Conservation (phyloP, 1,139 yeast genomes). For the Protomyces inundatus region DNA sequence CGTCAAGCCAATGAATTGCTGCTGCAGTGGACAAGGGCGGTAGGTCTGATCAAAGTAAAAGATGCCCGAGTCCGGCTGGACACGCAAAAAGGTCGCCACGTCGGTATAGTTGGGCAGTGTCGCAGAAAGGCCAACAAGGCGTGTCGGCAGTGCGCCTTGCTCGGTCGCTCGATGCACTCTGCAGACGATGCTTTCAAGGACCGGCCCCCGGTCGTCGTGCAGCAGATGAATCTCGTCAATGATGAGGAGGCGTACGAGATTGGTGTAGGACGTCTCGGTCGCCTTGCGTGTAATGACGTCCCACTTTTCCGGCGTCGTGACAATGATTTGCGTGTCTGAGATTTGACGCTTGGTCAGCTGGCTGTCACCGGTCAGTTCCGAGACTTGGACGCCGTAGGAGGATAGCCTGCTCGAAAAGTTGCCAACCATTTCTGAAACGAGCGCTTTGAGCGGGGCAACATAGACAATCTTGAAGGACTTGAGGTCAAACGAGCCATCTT, state of each 20-base stretch:
- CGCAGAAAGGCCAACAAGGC: conserved; percentile 87
- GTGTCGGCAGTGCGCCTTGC: conserved; percentile 46
- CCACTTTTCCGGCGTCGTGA: conserved; percentile 97
- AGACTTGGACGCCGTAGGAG: conserved; percentile 64
- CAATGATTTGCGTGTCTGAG: conserved; percentile 70
- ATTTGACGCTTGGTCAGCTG: conserved; percentile 73
- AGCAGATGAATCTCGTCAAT: conserved; percentile 90
- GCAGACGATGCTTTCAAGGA: conserved; percentile 78
- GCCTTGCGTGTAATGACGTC: conserved; percentile 86
- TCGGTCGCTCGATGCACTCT: conserved; percentile 55
- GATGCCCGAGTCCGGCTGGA: conserved; percentile 52
- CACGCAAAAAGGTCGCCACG: conserved; percentile 77
- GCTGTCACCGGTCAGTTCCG: conserved; percentile 89
- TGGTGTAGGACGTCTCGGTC: conserved; percentile 57
- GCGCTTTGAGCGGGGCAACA: conserved; percentile 89
- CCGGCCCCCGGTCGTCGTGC: conserved; percentile 96
- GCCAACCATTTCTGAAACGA: conserved; percentile 91
- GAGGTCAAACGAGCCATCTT: conserved; percentile 44
- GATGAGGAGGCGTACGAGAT: conserved; percentile 64
- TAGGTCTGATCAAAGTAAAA: conserved; percentile 77
- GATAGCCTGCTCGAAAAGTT: conserved; percentile 71
- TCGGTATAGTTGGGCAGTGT: conserved; percentile 87
- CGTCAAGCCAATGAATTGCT: conserved; percentile 80
- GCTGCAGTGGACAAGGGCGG: conserved; percentile 90
- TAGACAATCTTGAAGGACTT: conserved; percentile 66